A percentile compares a stretch with the other conserved stretches of the same genome.
These are phyloP conservation scores for Calonectria multiphialidica DNA, from an alignment of 2,329 filamentous ascomycete species.

Conservation along the genomic window DNA sequence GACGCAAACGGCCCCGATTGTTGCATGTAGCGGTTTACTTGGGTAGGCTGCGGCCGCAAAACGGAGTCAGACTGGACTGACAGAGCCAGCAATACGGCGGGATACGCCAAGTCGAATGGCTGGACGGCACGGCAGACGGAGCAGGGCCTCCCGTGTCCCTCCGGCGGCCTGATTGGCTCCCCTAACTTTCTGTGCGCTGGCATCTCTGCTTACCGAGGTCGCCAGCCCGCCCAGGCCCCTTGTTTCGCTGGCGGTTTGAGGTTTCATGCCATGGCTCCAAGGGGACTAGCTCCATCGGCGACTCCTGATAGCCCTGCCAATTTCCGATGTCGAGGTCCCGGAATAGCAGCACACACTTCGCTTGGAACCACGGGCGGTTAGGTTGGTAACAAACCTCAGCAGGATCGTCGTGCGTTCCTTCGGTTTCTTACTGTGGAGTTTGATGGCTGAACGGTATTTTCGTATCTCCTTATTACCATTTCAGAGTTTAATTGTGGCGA, in stretches of 20 bases:
- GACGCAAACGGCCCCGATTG: neutral
- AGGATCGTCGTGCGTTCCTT: constrained; percentile 2
- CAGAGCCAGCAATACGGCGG: neutral
- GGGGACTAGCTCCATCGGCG: constrained; percentile 32
- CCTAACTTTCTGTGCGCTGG: neutral
- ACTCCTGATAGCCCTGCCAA: constrained; percentile 44
- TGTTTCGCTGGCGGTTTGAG: constrained; percentile 35
- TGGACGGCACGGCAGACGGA: constrained; percentile 6
- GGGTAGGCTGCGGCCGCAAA: constrained; percentile 2
- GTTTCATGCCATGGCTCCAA: constrained; percentile 11
- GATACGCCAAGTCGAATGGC: neutral
- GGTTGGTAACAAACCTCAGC: neutral
- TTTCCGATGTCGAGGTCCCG: constrained; percentile 38
- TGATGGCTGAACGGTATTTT: neutral
- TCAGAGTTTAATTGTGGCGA: neutral
- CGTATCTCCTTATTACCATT: neutral
- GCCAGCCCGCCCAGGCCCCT: neutral
- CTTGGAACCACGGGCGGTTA: constrained; percentile 6
- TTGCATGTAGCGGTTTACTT: constrained; percentile 2
- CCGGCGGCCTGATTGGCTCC: constrained; percentile 8
- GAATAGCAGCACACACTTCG: constrained; percentile 20
- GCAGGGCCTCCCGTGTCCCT: neutral
- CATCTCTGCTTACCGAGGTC: neutral
- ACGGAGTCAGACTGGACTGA: constrained; percentile 9
- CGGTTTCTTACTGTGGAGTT: constrained; percentile 15